These are phyloP conservation scores for Claviceps sp. DNA, from an alignment of 2,329 filamentous ascomycete genomes.

Conservation along the genomic window DNA sequence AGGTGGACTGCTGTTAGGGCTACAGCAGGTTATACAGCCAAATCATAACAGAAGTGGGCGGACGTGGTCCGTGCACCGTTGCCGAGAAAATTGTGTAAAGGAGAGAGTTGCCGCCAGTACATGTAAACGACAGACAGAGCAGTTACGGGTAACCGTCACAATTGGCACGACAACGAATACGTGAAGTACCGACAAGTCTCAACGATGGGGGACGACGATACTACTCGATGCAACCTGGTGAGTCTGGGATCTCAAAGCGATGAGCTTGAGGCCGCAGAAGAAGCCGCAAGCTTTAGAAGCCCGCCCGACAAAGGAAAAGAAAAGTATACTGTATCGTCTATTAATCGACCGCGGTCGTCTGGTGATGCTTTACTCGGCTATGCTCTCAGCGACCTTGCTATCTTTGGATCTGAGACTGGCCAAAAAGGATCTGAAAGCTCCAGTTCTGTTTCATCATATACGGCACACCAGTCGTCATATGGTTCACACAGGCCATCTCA, in stretches of 20 bases:
- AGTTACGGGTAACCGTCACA: too few relatives aligned
- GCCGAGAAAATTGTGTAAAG: too few relatives aligned
- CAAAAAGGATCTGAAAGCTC: conserved; percentile 9
- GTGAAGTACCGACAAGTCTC: not conserved
- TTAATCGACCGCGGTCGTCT: not conserved
- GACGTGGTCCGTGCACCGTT: too few relatives aligned
- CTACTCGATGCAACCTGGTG: not conserved
- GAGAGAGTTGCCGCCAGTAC: too few relatives aligned
- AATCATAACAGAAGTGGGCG: too few relatives aligned
- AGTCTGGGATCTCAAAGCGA: not conserved
- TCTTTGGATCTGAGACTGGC: not conserved
- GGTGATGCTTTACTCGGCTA: not conserved
- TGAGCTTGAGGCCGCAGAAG: not conserved
- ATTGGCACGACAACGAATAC: not conserved
- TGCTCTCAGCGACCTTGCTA: not conserved
- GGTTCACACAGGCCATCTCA: not conserved
- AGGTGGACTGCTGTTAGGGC: too few relatives aligned
- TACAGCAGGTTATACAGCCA: too few relatives aligned
- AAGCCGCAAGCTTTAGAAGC: not conserved
- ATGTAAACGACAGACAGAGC: too few relatives aligned
- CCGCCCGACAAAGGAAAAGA: conserved; percentile 6
- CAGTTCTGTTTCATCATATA: not conserved
- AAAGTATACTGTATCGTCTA: conserved; percentile 3
- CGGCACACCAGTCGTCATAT: not conserved
- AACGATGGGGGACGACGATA: not conserved